Conservation (phyloP, 805 yeast species). For the Metschnikowia matae region DNA sequence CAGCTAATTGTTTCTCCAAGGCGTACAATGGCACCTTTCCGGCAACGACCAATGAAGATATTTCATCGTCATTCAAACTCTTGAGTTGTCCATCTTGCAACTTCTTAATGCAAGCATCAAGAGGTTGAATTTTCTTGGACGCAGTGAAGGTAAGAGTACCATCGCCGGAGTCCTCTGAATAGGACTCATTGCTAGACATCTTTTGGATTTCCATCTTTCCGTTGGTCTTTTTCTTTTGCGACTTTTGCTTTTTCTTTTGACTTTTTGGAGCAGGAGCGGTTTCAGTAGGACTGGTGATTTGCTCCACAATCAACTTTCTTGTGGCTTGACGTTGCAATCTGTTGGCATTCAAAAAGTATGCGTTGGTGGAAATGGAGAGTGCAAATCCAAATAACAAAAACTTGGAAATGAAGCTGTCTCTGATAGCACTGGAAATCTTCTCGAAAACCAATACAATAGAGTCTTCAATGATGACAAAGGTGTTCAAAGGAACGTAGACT, state of each 20-base stretch:
- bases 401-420: conserved; percentile 78
- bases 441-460: conserved; percentile 47
- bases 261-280: conserved; percentile 1
- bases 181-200: conserved; percentile 1
- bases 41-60: conserved; percentile 60
- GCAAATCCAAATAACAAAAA: conserved; percentile 68
- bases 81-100: conserved; percentile 70
- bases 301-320: conserved; percentile 37
- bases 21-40: conserved; percentile 92
- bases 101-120: conserved; percentile 59
- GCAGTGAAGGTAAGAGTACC: conserved; percentile 22
- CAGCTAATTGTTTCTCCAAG: conserved; percentile 84
- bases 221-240: neutral
- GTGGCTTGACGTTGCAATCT: conserved; percentile 53
- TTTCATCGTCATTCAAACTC: conserved; percentile 66
- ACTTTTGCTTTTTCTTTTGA: neutral
- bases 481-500: conserved; percentile 54
- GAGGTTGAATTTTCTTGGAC: conserved; percentile 34
- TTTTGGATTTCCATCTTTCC: neutral
- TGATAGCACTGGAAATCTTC: conserved; percentile 61
- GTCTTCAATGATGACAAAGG: conserved; percentile 60
- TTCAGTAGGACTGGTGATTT: conserved; percentile 29
- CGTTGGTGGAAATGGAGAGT: conserved; percentile 73
- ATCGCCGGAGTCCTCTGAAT: conserved; percentile 12
- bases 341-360: conserved; percentile 84